Evolutionary conservation across 306 rosid genomes (phyloP).

Genomic region (Quercus aquifolioides): DNA sequence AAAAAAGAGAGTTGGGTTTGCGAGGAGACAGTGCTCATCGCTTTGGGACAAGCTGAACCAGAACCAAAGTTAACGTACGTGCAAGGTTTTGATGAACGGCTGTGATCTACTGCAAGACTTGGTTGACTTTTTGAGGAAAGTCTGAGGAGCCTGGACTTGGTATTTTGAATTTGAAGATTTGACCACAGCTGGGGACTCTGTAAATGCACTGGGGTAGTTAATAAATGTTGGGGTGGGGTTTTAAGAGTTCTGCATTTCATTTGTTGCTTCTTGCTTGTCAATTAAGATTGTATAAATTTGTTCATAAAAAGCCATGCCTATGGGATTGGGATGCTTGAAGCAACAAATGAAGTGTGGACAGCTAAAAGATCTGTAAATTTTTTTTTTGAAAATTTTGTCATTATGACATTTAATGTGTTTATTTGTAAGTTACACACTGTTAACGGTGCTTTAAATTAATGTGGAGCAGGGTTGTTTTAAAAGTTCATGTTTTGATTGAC

Average conservation of each 20-base stretch:
- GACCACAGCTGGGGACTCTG: not conserved
- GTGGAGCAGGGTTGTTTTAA: too few species aligned
- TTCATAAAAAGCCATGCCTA: not conserved
- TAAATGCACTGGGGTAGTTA: not conserved
- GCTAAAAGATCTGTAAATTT: not conserved
- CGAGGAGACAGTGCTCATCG: conserved; percentile 64
- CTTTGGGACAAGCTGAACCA: conserved; percentile 76
- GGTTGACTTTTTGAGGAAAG: not conserved
- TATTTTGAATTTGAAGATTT: not conserved
- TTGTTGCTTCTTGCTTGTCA: conserved; percentile 13
- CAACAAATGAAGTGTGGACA: conserved; percentile 15
- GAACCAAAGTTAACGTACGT: not conserved
- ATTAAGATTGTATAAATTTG: not conserved
- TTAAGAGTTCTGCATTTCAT: not conserved
- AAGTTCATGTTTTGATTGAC: too few species aligned
- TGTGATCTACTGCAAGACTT: not conserved
- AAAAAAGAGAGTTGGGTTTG: conserved; percentile 75
- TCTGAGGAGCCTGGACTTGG: not conserved
- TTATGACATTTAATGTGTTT: not conserved
- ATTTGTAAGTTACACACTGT: not conserved
- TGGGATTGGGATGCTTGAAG: not conserved
- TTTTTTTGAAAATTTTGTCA: not conserved
- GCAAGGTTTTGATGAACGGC: not conserved
- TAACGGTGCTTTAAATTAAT: too few species aligned
- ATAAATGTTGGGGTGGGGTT: not conserved